phyloP scores from a whole-genome alignment of 805 yeast species.

The Saccharomycodes ludwigii region DNA sequence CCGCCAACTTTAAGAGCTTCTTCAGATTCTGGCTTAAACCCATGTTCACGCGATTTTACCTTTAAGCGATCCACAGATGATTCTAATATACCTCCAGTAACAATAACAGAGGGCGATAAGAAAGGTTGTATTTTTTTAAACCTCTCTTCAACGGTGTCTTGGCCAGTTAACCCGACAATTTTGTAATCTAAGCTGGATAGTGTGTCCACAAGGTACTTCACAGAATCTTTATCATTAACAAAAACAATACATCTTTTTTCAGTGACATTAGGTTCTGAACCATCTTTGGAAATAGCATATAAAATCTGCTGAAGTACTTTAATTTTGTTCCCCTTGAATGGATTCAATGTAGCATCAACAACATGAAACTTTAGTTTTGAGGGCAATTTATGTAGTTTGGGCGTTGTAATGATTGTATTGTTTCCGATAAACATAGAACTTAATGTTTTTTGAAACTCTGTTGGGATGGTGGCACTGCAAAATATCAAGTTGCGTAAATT shows the following conservation, averaged over 20 bases:
- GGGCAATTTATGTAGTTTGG: constrained; percentile 78
- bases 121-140: constrained; percentile 45
- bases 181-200: constrained; percentile 45
- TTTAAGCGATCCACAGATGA: too few relatives aligned
- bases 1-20: constrained; percentile 1
- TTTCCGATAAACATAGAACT: constrained; percentile 30
- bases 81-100: too few relatives aligned
- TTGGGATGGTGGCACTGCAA: constrained; percentile 86
- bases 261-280: constrained; percentile 53
- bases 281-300: constrained; percentile 75
- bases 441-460: constrained; percentile 54
- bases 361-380: constrained; percentile 57
- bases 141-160: constrained; percentile 50
- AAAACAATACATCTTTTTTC: constrained; percentile 77
- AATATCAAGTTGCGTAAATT: constrained; percentile 54
- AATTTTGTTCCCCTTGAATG: constrained; percentile 73
- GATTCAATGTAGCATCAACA: constrained; percentile 64
- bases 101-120: constrained; percentile 41
- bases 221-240: constrained; percentile 63
- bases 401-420: constrained; percentile 68
- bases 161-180: constrained; percentile 56
- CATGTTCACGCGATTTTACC: constrained; percentile 15
- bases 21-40: constrained; percentile 2
- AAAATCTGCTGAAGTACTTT: constrained; percentile 82
- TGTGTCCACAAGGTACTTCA: constrained; percentile 41